Base-by-base conservation (phyloP, 106 monocot species). In the Phalaenopsis aphrodite region DNA sequence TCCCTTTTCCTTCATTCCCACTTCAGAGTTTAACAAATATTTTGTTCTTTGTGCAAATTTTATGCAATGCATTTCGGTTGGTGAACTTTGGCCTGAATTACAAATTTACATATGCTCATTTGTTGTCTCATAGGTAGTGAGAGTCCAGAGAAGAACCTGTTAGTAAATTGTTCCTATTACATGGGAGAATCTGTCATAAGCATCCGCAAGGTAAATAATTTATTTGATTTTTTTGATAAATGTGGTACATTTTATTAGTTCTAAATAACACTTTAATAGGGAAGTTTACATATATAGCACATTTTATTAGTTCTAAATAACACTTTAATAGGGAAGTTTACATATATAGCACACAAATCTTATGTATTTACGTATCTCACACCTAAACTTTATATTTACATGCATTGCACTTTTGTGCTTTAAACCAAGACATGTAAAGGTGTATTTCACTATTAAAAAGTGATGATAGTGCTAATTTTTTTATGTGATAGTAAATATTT, bases 151-250 rank as follows among this genome's bases (percentile, higher is more conserved):
- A 90, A 84, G 77, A 93, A 93, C 79, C 81, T 93, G 58, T 48
- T 72, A 36, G 69, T 87, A 71, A 90, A 88, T 79, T 93, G 90
- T 69, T 93, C 90, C 49, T 93, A 85, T 83, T 93, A 88, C 79
- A 84, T 86, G 86, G 93, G 93, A 58, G 98, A 99, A 85, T 87
- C 88, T 81, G 88, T 87, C 78, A 91, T 99, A 92, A 88, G 91
- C 75, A 91, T 94, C 65, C 87, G 67, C 49, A 92, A 99, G 98
- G 98, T 93, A 88, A 84, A 16, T 30, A 66, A 11, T 47, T 45
- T 19, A 17, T 74, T 76, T 76, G 24, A 52, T 0, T 74, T 5
- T 8, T 18, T 74, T 42, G 37, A 74, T 42, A 45, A 74, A 74
- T 18, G 19, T 18, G 18, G 5, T 74, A 19, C 74, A 74, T 74